Evolutionary conservation across 192 early-diverging fungal species (phyloP), one percentile per base, ranked within the genome.

Genomic region (Chytriomyces confervae): DNA sequence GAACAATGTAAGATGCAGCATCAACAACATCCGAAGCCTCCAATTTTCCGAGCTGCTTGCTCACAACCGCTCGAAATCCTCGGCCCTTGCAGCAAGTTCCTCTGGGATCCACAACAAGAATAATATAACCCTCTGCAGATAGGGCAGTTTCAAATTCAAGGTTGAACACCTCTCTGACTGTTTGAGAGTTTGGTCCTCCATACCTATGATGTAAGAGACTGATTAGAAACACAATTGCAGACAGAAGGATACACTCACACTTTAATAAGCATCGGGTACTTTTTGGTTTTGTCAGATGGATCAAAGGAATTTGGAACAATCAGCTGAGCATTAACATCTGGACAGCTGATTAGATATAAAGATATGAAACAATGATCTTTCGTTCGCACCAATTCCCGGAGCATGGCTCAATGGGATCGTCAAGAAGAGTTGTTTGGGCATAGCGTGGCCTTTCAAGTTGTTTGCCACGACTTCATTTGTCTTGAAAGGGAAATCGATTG

Each of bases 161-260:
- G 18, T 10, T n/a, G 62, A 77, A 89, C 16, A 13, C 20, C 47
- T 73, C 66, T 16, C 50, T 44, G 36, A 85, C 85, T 48, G 91
- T 76, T 84, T 99, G 97, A 47, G 95, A 95, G 75, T 88, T 88
- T 18, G 97, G 97, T 5, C 97, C 97, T 44, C 95, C 96, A 79
- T 88, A 88, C 2, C 79, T 80, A 50, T 6, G 11, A 74, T 7
- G 24, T 10, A 46, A 20, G 36, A 72, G 20, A 23, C 66, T 2
- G n/a, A 47, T 69, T 24, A 76, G 10, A 69, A 53, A 24, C 23
- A 10, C 13, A n/a, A 27, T 20, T 44, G 49, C 44, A 8, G 18
- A 8, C 36, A 44, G n/a, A 23, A 78, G 10, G 49, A 20, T 96
- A 93, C 36, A 36, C 36, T 36, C 36, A 36, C 18, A 96, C 91